phyloP scores from a whole-genome alignment of 1,284 basidiomycete genomes.

The Caloboletus inedulis region DNA sequence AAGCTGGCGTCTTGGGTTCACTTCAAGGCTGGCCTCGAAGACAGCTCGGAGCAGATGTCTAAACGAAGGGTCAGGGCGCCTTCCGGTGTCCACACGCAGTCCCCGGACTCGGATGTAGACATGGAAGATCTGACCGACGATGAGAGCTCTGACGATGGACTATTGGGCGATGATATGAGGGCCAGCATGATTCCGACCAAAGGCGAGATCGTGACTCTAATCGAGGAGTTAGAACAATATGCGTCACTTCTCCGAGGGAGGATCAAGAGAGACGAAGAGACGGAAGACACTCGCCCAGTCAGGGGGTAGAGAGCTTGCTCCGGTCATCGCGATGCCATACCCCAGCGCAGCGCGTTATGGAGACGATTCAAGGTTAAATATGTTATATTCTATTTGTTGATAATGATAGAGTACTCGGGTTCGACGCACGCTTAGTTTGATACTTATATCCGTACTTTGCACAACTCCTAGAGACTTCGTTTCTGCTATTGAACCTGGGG shows the following conservation, averaged over 20 bases:
- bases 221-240: constrained; percentile 48
- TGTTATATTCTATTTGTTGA: constrained; percentile 31
- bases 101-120: constrained; percentile 14
- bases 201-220: constrained; percentile 38
- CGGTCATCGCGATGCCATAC: constrained; percentile 1
- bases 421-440: constrained; percentile 9
- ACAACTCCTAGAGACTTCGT: neutral
- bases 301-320: constrained; percentile 6
- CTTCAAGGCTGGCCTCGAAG: constrained; percentile 46
- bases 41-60: constrained; percentile 24
- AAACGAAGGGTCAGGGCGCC: neutral
- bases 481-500: constrained; percentile 14
- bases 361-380: constrained; percentile 12
- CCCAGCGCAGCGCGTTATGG: constrained; percentile 11
- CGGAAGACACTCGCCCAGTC: constrained; percentile 3
- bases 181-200: constrained; percentile 22
- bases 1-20: constrained; percentile 66
- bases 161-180: constrained; percentile 4
- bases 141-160: constrained; percentile 6
- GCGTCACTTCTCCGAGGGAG: constrained; percentile 50
- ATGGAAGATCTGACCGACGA: constrained; percentile 22
- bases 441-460: constrained; percentile 14
- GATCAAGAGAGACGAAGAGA: constrained; percentile 26
- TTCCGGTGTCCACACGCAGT: neutral
- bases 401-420: constrained; percentile 15